Percentiles rank a stretch among this genome's conserved stretches.
Evolutionary conservation across 768 basidiomycete genomes (phyloP).

Genomic region (Trametes cinnabarina): DNA sequence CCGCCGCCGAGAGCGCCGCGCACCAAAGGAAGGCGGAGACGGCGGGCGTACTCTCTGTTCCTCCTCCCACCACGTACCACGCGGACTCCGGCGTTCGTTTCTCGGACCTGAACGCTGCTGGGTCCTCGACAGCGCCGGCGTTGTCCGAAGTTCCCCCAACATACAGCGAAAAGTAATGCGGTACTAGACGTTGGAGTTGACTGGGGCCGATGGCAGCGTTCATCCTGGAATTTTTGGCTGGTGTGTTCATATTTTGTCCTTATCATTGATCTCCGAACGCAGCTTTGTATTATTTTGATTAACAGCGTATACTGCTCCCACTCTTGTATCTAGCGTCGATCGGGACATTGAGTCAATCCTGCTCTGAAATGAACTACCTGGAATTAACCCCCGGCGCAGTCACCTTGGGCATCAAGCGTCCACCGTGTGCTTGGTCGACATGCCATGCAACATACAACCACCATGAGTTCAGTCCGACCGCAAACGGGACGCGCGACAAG

Average conservation of each 20-base stretch:
- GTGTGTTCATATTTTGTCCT: neutral
- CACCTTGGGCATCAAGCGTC: no score
- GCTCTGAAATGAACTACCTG: neutral
- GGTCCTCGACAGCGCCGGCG: neutral
- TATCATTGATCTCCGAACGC: no score
- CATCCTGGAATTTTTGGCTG: no score
- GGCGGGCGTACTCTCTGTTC: conserved; percentile 1
- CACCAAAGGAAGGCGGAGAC: neutral
- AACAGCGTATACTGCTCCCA: neutral
- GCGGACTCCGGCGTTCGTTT: conserved; percentile 2
- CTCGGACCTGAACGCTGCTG: neutral
- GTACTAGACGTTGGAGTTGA: no score
- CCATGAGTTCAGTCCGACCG: no score
- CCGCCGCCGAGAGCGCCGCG: neutral
- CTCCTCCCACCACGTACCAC: neutral
- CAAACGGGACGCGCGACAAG: no score
- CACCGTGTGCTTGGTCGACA: no score
- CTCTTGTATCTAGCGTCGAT: neutral
- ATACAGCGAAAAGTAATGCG: neutral
- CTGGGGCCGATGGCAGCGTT: no score
- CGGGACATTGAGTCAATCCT: neutral
- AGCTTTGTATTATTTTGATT: neutral
- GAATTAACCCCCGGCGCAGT: neutral
- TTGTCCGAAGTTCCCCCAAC: neutral
- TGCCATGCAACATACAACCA: no score